Base-by-base conservation (phyloP, 257 asterid species). In the Apocynum venetum region DNA sequence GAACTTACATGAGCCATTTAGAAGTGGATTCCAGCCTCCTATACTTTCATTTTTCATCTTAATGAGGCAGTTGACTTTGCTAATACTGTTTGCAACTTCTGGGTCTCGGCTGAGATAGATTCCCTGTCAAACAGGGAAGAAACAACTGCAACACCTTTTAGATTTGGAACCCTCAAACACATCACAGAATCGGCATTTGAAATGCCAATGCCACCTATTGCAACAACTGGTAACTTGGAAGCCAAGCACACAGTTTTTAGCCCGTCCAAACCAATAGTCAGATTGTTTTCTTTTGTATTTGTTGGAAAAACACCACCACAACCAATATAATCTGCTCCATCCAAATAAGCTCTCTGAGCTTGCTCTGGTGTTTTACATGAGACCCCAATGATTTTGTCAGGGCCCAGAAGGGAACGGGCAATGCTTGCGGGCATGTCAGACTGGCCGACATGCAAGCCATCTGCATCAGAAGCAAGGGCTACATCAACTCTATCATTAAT, bases 251-350 rank as follows among this genome's bases (percentile, higher is more conserved):
- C 96, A 1, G 80, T 79, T 86, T 81, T 91, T 56, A 95, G 85
- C 73, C 99, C 98, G 4, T 90, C 96, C 82, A 95, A 72, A 20
- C 98, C 97, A 38, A 93, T 82, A 0, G 91, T 86, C 72, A 71
- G 60, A 49, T 91, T 93, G 83, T 91, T 90, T 68, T 84, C 98
- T 77, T 95, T 93, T 11, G 99, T 95, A 77, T 84, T 93, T 31
- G 99, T 95, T 3, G 99, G 96, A 72, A 72, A 95, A 53, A 95
- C 95, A 7, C 99, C 97, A 0, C 99, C 99, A 75, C 92, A 89
- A 46, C 99, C 99, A 7, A 95, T 88, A 89, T 95, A 95, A 79
- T 95, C 97, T 4, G 99, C 99, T 46, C 99, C 98, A 74, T 87
- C 97, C 0, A 76, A 17, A 91, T 93, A 93, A 56, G 99, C 98